A percentile compares a stretch with the other conserved stretches of the same genome.
phyloP scores from a whole-genome alignment of 805 yeast species.

The Schwanniomyces polymorphus region DNA sequence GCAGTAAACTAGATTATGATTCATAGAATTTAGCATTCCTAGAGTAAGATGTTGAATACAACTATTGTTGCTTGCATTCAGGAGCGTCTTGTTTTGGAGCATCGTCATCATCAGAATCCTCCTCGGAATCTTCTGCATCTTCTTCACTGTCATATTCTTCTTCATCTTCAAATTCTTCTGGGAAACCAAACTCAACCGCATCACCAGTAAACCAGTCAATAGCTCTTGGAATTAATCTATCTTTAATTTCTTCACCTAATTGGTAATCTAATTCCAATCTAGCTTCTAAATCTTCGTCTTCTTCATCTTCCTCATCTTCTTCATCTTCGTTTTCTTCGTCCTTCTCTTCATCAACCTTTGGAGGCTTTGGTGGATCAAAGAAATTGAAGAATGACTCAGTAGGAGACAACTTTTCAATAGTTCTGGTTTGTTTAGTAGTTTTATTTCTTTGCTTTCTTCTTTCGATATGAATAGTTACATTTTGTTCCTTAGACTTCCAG shows the following conservation, averaged over 20 bases:
- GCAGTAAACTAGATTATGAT: neutral
- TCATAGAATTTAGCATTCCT: neutral
- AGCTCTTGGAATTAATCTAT: slow-evolving; percentile 93
- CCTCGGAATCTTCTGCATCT: slow-evolving; percentile 61
- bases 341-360: slow-evolving; percentile 51
- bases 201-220: slow-evolving; percentile 98
- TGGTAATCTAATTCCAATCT: slow-evolving; percentile 91
- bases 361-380: slow-evolving; percentile 88
- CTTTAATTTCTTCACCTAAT: slow-evolving; percentile 94
- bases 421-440: slow-evolving; percentile 93
- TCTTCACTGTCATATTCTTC: slow-evolving; percentile 61
- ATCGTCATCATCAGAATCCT: slow-evolving; percentile 53
- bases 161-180: slow-evolving; percentile 61
- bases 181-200: slow-evolving; percentile 73
- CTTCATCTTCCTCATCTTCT: slow-evolving; percentile 46
- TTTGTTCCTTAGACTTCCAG: slow-evolving; percentile 79
- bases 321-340: slow-evolving; percentile 46
- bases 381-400: slow-evolving; percentile 93
- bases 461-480: slow-evolving; percentile 84
- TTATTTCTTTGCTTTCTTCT: slow-evolving; percentile 97
- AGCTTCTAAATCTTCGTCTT: slow-evolving; percentile 74
- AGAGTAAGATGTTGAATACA: neutral
- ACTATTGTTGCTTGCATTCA: slow-evolving; percentile 71
- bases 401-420: slow-evolving; percentile 93
- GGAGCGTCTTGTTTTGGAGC: slow-evolving; percentile 63